Base-by-base conservation (phyloP, 306 rosid species). In the Parietaria judaica region DNA sequence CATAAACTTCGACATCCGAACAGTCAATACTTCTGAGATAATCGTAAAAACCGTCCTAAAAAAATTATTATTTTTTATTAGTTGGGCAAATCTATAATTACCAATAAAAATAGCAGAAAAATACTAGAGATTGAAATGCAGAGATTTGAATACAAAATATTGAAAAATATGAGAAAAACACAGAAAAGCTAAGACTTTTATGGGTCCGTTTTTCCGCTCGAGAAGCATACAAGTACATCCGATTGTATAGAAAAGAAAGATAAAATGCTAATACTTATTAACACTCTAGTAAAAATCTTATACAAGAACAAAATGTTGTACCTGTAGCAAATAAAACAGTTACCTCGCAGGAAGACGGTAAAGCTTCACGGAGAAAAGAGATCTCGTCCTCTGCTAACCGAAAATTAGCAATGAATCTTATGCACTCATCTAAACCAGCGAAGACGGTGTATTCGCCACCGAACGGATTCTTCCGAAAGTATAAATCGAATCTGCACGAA, bases 401-500 rank as follows among this genome's bases (percentile, higher is more conserved):
- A 84, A 94, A 94, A 83, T 84, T 88, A 45, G 95, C 95, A 63
- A 94, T 88, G 61, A 94, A 78, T 82, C 80, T 84, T 72, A 83
- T 83, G 80, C 97, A 89, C 68, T 94, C 99, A 38, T 94, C 99
- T 74, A 94, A 81, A 56, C 99, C 99, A 65, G 99, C 95, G 15
- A 88, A 94, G 51, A 94, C 73, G 6, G 99, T 94, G 78, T 81
- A 94, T 78, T 94, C 99, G 54, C 99, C 99, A 51, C 99, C 95
- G 66, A 94, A 94, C 9, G 99, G 99, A 77, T 83, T 94, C 87
- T 67, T 94, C 73, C 99, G 94, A 73, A 86, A 94, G 79, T 86
- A 94, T 74, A 94, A 79, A 83, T 94, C 99, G 53, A 94, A 94
- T 84, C 99, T 94, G 95, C 67, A 78, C 5, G 64, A 79, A 72